phyloP scores from a whole-genome alignment of 2,329 filamentous ascomycete species.

The Ophiostoma australiae region DNA sequence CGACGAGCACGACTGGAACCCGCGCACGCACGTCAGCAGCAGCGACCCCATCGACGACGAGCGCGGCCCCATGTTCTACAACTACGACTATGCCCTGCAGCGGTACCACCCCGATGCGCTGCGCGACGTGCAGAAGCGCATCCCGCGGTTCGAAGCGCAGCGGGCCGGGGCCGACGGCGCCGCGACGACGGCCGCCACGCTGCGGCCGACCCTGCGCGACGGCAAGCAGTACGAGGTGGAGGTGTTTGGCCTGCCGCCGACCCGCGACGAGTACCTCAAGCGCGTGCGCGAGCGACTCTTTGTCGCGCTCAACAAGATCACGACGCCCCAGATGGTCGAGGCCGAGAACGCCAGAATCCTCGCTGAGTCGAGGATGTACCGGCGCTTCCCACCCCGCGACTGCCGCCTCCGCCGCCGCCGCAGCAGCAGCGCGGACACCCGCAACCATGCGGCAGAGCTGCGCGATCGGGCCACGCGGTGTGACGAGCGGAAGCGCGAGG shows the following conservation, averaged over 20 bases:
- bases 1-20: not conserved
- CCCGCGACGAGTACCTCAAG: not conserved
- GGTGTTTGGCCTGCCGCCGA: not conserved
- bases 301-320: not conserved
- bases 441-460: not conserved
- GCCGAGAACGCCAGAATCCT: not conserved
- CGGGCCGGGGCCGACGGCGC: not conserved
- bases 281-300: not conserved
- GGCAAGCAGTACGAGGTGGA: not conserved
- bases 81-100: not conserved
- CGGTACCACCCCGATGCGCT: not conserved
- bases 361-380: no score
- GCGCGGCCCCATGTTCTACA: not conserved
- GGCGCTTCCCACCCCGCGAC: no score
- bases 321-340: not conserved
- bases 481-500: not conserved
- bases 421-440: not conserved
- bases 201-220: not conserved
- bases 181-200: not conserved
- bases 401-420: no score
- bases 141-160: not conserved
- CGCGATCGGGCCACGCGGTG: not conserved
- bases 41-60: not conserved
- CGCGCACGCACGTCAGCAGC: not conserved
- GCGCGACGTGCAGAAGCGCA: not conserved